These are phyloP conservation scores for Phanerodontia chrysosporium DNA, from an alignment of 768 basidiomycete species.

Conservation along the genomic window DNA sequence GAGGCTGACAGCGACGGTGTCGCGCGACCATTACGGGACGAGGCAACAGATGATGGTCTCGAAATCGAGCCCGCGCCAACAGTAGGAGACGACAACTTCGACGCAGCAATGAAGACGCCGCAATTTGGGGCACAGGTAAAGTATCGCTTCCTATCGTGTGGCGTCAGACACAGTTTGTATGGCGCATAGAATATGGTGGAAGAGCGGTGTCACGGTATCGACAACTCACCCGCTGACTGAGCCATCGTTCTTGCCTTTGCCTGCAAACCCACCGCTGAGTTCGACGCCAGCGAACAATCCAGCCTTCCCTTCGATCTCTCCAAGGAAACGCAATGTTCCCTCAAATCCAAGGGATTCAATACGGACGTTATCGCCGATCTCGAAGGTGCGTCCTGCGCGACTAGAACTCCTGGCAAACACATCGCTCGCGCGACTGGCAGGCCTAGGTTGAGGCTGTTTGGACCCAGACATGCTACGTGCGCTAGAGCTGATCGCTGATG, in stretches of 20 bases:
- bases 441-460: slow-evolving; percentile 56
- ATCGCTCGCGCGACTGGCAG: slow-evolving; percentile 68
- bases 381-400: slow-evolving; percentile 45
- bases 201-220: not conserved
- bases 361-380: slow-evolving; percentile 77
- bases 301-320: slow-evolving; percentile 83
- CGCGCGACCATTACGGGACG: slow-evolving; percentile 48
- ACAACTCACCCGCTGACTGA: slow-evolving; percentile 76
- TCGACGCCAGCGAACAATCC: slow-evolving; percentile 95
- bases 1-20: slow-evolving; percentile 39
- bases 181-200: slow-evolving; percentile 6
- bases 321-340: slow-evolving; percentile 75
- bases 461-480: slow-evolving; percentile 28
- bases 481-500: slow-evolving; percentile 33
- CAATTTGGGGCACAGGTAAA: slow-evolving; percentile 82
- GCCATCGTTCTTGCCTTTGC: slow-evolving; percentile 95
- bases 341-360: slow-evolving; percentile 89
- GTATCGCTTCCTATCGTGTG: slow-evolving; percentile 61
- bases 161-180: not conserved
- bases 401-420: slow-evolving; percentile 42
- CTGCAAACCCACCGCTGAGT: slow-evolving; percentile 75
- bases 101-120: slow-evolving; percentile 84
- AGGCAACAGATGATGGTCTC: slow-evolving; percentile 79
- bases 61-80: slow-evolving; percentile 46
- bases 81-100: slow-evolving; percentile 79